Conservation (phyloP, 257 asterid genomes). For the Primulina tabacum region DNA sequence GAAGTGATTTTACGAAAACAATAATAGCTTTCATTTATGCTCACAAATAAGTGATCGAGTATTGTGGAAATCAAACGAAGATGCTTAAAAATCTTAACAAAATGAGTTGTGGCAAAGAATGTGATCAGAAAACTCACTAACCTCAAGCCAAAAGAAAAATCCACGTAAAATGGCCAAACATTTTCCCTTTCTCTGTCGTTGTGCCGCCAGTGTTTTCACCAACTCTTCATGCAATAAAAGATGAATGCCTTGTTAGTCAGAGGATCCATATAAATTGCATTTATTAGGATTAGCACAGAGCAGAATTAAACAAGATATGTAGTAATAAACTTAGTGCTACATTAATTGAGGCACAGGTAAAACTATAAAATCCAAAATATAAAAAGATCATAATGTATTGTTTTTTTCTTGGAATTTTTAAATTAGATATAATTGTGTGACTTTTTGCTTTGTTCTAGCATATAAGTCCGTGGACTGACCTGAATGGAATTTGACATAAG, state of each 20-base stretch:
- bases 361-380: background rate
- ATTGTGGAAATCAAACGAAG: background rate
- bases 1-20: background rate
- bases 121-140: constrained; percentile 14
- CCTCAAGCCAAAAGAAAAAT: constrained; percentile 24
- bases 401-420: no score
- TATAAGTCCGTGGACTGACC: constrained; percentile 25
- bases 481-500: constrained; percentile 27
- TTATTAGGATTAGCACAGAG: no score
- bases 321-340: background rate
- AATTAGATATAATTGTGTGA: background rate
- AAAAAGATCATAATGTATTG: background rate
- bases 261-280: background rate
- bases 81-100: background rate
- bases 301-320: background rate
- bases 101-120: background rate
- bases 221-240: constrained; percentile 34
- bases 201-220: constrained; percentile 16
- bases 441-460: background rate
- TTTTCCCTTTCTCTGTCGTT: constrained; percentile 13
- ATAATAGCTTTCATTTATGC: background rate
- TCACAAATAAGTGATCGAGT: background rate
- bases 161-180: constrained; percentile 34
- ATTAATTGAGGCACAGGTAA: background rate
- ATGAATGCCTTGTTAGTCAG: background rate